Conservation (phyloP, 176 grass and related monocot genomes). For the Typha latifolia region DNA sequence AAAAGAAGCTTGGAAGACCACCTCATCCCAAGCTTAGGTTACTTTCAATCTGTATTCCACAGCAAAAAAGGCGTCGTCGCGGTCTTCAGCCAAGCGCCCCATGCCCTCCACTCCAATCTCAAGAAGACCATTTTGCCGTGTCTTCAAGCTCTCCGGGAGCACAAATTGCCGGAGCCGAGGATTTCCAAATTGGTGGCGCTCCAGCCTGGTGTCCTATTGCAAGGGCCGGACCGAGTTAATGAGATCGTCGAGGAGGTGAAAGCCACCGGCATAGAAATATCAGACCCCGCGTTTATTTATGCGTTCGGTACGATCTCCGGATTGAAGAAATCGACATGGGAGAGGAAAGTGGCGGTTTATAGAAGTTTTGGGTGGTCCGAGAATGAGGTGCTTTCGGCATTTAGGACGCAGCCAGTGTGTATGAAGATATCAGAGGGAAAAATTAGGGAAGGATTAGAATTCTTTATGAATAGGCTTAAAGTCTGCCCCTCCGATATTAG, state of each 20-base stretch:
- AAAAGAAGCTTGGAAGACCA: slow-evolving; percentile 20
- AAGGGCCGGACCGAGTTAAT: neutral
- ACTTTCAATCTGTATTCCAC: slow-evolving; percentile 25
- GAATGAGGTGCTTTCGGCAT: slow-evolving; percentile 14
- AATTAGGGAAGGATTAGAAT: slow-evolving; percentile 17
- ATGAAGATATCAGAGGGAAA: slow-evolving; percentile 13
- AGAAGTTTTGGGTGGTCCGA: slow-evolving; percentile 25
- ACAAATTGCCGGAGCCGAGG: slow-evolving; percentile 8
- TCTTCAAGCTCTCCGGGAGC: slow-evolving; percentile 9
- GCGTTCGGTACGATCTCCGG: slow-evolving; percentile 3
- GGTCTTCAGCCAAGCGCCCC: slow-evolving; percentile 11
- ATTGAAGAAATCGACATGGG: slow-evolving; percentile 15
- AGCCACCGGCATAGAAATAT: slow-evolving; percentile 7
- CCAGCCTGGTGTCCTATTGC: slow-evolving; percentile 21
- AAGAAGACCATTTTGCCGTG: neutral
- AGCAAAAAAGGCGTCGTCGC: slow-evolving; percentile 13
- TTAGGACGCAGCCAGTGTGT: slow-evolving; percentile 20
- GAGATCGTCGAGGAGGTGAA: slow-evolving; percentile 17
- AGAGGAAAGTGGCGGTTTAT: slow-evolving; percentile 31
- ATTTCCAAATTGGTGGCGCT: slow-evolving; percentile 12
- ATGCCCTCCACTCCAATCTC: slow-evolving; percentile 1
- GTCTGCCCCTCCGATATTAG: slow-evolving; percentile 16
- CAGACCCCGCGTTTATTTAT: slow-evolving; percentile 3
- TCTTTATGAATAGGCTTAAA: slow-evolving; percentile 26
- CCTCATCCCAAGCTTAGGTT: slow-evolving; percentile 19